Conservation (phyloP, 176 grass and related monocot genomes). For the Neostapfia colusana region DNA sequence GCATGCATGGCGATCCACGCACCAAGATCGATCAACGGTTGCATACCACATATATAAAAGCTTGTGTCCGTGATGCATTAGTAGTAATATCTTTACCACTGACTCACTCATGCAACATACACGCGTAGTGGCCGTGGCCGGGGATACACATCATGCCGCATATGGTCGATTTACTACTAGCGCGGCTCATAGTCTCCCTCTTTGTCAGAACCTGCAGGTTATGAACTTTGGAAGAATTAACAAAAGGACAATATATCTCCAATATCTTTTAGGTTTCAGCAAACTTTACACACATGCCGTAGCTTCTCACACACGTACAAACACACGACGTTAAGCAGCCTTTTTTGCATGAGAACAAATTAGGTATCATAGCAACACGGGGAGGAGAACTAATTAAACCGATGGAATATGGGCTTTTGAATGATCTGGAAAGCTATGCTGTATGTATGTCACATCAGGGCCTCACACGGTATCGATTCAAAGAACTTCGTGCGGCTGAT, state of each 20-base stretch:
- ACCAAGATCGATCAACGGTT: no score
- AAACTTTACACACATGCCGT: background rate
- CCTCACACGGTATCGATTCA: slow-evolving; percentile 9
- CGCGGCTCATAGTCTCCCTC: background rate
- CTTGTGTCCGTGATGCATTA: no score
- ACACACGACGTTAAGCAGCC: background rate
- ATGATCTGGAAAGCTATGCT: slow-evolving; percentile 23
- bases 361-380: slow-evolving; percentile 12
- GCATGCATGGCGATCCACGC: no score
- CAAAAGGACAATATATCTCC: background rate
- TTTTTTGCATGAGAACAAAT: slow-evolving; percentile 8
- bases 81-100: slow-evolving; percentile 22
- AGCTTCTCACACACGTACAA: background rate
- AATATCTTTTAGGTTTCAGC: background rate
- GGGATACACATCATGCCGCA: background rate
- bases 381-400: background rate
- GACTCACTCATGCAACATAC: background rate
- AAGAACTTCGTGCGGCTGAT: background rate
- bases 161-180: background rate
- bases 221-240: background rate
- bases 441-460: background rate
- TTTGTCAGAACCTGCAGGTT: background rate
- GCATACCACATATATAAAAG: no score
- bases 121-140: background rate
- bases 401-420: background rate